phyloP scores from a whole-genome alignment of 1,284 basidiomycete species.

The Testicularia cyperi region DNA sequence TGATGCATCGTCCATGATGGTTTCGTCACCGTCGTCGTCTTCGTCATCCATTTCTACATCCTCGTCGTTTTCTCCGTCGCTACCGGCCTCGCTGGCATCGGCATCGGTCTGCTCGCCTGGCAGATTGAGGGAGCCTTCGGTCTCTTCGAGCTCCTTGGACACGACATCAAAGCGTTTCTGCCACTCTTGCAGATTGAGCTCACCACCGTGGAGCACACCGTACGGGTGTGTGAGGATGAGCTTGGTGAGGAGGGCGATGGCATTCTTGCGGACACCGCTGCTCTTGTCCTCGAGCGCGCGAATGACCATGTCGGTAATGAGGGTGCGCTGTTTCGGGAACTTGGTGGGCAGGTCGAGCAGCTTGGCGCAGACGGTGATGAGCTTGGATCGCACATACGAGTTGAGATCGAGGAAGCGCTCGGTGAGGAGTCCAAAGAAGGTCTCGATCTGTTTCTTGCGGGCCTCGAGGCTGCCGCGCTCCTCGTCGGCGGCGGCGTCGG shows the following conservation, averaged over 20 bases:
- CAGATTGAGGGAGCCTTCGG: slow-evolving; percentile 47
- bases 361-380: slow-evolving; percentile 74
- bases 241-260: slow-evolving; percentile 75
- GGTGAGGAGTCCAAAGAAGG: slow-evolving; percentile 79
- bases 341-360: slow-evolving; percentile 73
- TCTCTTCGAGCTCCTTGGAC: slow-evolving; percentile 65
- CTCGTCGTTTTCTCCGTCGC: slow-evolving; percentile 53
- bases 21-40: slow-evolving; percentile 56
- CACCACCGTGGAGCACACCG: slow-evolving; percentile 79
- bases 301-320: slow-evolving; percentile 74
- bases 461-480: slow-evolving; percentile 62
- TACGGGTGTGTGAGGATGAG: slow-evolving; percentile 89
- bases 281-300: slow-evolving; percentile 87
- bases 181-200: slow-evolving; percentile 75
- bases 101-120: slow-evolving; percentile 48
- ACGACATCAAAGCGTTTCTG: slow-evolving; percentile 67
- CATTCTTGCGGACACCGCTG: slow-evolving; percentile 80
- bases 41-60: slow-evolving; percentile 55
- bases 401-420: slow-evolving; percentile 85
- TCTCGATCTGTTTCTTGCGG: slow-evolving; percentile 77
- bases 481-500: slow-evolving; percentile 33
- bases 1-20: slow-evolving; percentile 6
- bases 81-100: slow-evolving; percentile 59
- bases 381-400: slow-evolving; percentile 86
- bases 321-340: slow-evolving; percentile 81